Evolutionary conservation across 192 early-diverging fungal species (phyloP).

Genomic region (Coemansia asiatica): DNA sequence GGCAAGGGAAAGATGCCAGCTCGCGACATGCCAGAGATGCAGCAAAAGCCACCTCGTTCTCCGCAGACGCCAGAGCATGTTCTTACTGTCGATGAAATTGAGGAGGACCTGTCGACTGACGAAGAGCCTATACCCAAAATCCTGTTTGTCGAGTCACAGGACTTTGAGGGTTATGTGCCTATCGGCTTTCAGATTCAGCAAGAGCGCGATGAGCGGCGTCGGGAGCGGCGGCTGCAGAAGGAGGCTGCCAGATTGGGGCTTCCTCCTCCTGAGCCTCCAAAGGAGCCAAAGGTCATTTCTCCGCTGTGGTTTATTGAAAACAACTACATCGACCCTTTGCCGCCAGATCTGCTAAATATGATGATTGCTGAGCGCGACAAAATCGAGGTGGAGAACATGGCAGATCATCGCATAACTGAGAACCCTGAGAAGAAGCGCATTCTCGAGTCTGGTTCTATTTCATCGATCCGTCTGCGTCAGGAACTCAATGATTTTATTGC

Average conservation of each 20-base stretch:
- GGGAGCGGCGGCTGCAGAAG: conserved; percentile 26
- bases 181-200: conserved; percentile 35
- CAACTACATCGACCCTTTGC: conserved; percentile 29
- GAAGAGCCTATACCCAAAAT: conserved; percentile 43
- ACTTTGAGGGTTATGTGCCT: conserved; percentile 48
- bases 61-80: conserved; percentile 13
- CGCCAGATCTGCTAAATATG: conserved; percentile 21
- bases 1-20: conserved; percentile 28
- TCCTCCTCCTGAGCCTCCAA: conserved; percentile 9
- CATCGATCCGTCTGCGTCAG: conserved; percentile 32
- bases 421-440: conserved; percentile 43
- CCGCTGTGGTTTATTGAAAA: conserved; percentile 40
- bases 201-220: conserved; percentile 41
- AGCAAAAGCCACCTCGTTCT: conserved; percentile 28
- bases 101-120: conserved; percentile 39
- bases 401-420: conserved; percentile 15
- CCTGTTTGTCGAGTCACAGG: conserved; percentile 41
- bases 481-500: conserved; percentile 33
- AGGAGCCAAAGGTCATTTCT: conserved; percentile 14
- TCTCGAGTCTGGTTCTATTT: conserved; percentile 37
- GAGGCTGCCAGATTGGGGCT: conserved; percentile 35
- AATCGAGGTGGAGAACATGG: conserved; percentile 24
- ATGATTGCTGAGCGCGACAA: conserved; percentile 37
- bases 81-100: conserved; percentile 37
- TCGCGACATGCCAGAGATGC: conserved; percentile 29